These are phyloP conservation scores for Pinus tabuliformis DNA, from an alignment of 75 land plant species.

Conservation along the genomic window DNA sequence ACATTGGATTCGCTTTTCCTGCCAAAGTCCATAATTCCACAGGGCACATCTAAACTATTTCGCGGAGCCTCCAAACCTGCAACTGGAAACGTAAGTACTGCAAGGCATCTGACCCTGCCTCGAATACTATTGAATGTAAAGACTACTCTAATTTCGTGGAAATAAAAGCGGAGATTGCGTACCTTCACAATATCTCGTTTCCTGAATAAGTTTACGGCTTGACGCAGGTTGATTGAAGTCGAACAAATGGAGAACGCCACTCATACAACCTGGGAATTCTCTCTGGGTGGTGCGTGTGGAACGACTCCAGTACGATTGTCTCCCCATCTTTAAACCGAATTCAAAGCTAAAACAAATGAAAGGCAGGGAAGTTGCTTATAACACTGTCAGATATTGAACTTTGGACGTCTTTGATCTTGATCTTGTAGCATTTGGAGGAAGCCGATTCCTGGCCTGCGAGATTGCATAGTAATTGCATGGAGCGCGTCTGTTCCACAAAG, in stretches of 20 bases:
- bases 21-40: neutral
- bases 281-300: too few relatives aligned
- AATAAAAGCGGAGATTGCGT: neutral
- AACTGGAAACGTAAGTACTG: conserved; percentile 1
- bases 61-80: conserved; percentile 49
- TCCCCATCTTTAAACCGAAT: too few relatives aligned
- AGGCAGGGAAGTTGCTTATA: too few relatives aligned
- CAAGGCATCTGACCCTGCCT: neutral
- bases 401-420: too few relatives aligned
- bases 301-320: too few relatives aligned
- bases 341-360: too few relatives aligned
- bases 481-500: too few relatives aligned
- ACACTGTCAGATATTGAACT: too few relatives aligned
- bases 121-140: neutral
- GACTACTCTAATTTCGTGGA: conserved; percentile 1
- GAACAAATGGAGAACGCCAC: conserved; percentile 34
- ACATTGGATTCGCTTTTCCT: conserved; percentile 1
- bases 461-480: too few relatives aligned
- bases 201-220: neutral
- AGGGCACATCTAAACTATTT: conserved; percentile 33
- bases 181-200: conserved; percentile 6
- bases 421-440: too few relatives aligned
- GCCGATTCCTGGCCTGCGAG: too few relatives aligned
- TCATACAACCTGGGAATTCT: conserved; percentile 26
- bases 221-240: conserved; percentile 13